phyloP scores from a whole-genome alignment of 1,284 basidiomycete species.

The Cutaneotrichosporon curvatum region DNA sequence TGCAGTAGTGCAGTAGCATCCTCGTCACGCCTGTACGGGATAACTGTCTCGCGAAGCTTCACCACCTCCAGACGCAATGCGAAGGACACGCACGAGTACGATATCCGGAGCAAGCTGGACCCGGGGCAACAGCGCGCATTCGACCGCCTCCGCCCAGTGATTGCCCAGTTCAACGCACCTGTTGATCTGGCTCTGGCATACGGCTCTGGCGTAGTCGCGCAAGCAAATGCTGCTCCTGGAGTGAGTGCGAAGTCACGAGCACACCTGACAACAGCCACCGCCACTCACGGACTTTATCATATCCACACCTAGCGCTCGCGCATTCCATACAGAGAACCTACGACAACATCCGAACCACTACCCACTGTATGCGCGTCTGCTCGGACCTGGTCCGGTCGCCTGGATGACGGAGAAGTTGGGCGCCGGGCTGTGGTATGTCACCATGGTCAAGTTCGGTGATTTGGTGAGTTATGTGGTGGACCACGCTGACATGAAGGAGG shows the following conservation, averaged over 20 bases:
- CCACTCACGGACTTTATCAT: slow-evolving; percentile 96
- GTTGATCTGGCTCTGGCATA: slow-evolving; percentile 45
- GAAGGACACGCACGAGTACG: not conserved
- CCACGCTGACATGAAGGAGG: slow-evolving; percentile 53
- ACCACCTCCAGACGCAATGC: not conserved
- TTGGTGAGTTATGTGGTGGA: slow-evolving; percentile 55
- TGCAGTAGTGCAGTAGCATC: not conserved
- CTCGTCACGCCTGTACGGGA: not conserved
- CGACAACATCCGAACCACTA: slow-evolving; percentile 84
- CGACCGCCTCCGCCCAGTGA: slow-evolving; percentile 30
- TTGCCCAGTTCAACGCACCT: slow-evolving; percentile 31
- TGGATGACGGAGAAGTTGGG: slow-evolving; percentile 64
- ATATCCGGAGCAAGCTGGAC: not conserved
- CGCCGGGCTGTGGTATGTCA: slow-evolving; percentile 93
- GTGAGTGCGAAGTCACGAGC: slow-evolving; percentile 16
- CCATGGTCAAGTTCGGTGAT: slow-evolving; percentile 73
- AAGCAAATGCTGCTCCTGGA: slow-evolving; percentile 33
- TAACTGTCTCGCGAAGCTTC: slow-evolving; percentile 1
- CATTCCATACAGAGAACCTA: slow-evolving; percentile 95
- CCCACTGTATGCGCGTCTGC: slow-evolving; percentile 68
- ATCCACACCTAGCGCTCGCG: slow-evolving; percentile 79
- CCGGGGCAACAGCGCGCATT: slow-evolving; percentile 16
- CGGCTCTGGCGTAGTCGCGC: slow-evolving; percentile 43
- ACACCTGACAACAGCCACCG: slow-evolving; percentile 19
- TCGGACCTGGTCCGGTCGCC: slow-evolving; percentile 67